Conservation (phyloP, 2,329 filamentous ascomycete genomes). For the Camillea tinctor region DNA sequence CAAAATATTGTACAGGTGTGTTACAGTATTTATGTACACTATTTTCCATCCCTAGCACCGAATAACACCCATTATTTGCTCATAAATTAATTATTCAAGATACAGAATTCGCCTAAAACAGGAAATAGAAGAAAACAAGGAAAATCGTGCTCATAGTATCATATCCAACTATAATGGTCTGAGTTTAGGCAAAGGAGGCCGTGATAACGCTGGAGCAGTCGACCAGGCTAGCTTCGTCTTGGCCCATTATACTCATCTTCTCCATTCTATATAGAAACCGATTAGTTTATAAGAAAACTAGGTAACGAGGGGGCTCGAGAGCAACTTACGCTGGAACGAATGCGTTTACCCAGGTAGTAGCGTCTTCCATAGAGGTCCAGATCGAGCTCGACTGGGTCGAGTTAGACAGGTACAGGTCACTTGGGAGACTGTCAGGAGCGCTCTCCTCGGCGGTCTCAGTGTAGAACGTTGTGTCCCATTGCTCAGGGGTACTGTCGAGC, state of each 20-base stretch:
- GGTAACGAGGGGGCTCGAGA: not conserved
- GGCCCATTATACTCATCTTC: slow-evolving; percentile 26
- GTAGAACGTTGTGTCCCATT: slow-evolving; percentile 28
- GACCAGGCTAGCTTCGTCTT: slow-evolving; percentile 19
- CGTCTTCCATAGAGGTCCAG: slow-evolving; percentile 25
- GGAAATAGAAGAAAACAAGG: not conserved
- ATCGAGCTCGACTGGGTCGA: slow-evolving; percentile 20
- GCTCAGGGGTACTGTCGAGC: slow-evolving; percentile 23
- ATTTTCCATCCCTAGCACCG: not conserved
- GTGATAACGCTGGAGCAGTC: slow-evolving; percentile 30
- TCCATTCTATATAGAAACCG: slow-evolving; percentile 23
- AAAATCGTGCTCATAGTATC: not conserved
- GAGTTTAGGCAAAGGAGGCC: slow-evolving; percentile 18
- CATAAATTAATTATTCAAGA: not conserved
- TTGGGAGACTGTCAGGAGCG: slow-evolving; percentile 23
- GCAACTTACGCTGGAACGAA: slow-evolving; percentile 29
- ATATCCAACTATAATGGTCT: not conserved
- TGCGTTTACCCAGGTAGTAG: slow-evolving; percentile 23
- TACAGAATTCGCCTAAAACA: not conserved
- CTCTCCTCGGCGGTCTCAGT: slow-evolving; percentile 24
- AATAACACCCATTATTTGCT: not conserved
- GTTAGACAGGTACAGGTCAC: slow-evolving; percentile 26
- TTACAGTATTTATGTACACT: not conserved
- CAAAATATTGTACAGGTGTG: not conserved
- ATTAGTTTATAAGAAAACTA: not conserved